Percentiles rank a stretch among this genome's conserved stretches.
Evolutionary conservation across 352 stramenopile genomes (phyloP).

Genomic region (Plasmopara viticola): DNA sequence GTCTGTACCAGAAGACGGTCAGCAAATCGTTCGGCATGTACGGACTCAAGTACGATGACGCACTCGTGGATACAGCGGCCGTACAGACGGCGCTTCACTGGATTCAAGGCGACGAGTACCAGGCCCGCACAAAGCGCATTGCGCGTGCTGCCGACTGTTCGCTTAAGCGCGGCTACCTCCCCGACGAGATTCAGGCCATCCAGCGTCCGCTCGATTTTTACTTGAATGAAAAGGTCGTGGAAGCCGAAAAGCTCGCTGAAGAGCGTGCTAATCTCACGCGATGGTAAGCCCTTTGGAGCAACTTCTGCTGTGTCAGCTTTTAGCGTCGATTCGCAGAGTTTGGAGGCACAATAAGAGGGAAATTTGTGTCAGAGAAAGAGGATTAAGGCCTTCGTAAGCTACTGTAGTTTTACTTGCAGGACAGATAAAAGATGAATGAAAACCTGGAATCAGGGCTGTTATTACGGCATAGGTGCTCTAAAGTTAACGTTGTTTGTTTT

Average conservation of each 20-base stretch:
- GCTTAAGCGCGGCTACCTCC: constrained; percentile 80
- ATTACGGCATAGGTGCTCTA: neutral
- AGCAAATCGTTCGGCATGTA: constrained; percentile 74
- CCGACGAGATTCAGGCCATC: constrained; percentile 83
- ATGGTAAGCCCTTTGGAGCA: constrained; percentile 45
- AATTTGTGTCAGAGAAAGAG: too few relatives aligned
- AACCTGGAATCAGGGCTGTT: too few relatives aligned
- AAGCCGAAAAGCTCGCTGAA: constrained; percentile 50
- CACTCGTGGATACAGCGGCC: constrained; percentile 72
- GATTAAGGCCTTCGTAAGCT: too few relatives aligned
- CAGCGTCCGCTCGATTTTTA: constrained; percentile 78
- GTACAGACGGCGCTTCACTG: constrained; percentile 78
- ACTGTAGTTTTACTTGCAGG: too few relatives aligned
- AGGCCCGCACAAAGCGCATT: constrained; percentile 71
- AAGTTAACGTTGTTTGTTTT: neutral
- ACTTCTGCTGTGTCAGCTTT: neutral
- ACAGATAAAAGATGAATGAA: too few relatives aligned
- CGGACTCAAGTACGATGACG: constrained; percentile 85
- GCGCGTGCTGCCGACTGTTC: constrained; percentile 76
- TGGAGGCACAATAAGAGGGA: too few relatives aligned
- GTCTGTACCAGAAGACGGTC: constrained; percentile 80
- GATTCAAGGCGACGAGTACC: constrained; percentile 72
- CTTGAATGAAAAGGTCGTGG: constrained; percentile 47
- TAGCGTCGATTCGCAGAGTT: neutral
- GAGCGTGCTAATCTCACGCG: constrained; percentile 77